Conservation (phyloP, 805 yeast species). For the Wickerhamiella azyma region DNA sequence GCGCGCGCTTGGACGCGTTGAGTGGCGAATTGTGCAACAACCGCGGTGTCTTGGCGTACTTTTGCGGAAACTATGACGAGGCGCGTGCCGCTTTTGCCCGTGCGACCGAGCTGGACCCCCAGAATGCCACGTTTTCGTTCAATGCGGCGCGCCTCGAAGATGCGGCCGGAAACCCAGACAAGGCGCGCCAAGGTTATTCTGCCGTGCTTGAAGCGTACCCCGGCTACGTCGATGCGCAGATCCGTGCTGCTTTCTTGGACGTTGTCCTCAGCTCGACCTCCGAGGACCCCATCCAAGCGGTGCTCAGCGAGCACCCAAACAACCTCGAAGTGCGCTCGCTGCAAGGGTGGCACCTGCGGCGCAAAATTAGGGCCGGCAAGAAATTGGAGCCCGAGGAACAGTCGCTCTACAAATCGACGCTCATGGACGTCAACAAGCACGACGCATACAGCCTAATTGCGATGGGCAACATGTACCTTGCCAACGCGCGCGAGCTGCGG, state of each 20-base stretch:
- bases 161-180: conserved; percentile 27
- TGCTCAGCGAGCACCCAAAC: conserved; percentile 41
- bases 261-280: no score
- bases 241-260: conserved; percentile 54
- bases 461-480: conserved; percentile 72
- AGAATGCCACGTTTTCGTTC: conserved; percentile 37
- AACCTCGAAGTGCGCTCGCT: conserved; percentile 79
- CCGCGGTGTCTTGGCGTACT: conserved; percentile 68
- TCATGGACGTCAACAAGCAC: conserved; percentile 64
- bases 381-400: conserved; percentile 50
- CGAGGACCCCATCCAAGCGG: conserved; percentile 32
- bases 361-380: conserved; percentile 20
- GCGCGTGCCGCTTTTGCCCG: conserved; percentile 43
- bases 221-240: conserved; percentile 56
- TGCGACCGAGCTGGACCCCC: conserved; percentile 28
- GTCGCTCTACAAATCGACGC: conserved; percentile 69
- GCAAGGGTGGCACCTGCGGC: conserved; percentile 73
- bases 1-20: conserved; percentile 1
- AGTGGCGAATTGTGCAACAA: conserved; percentile 47
- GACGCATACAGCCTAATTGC: conserved; percentile 83
- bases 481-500: conserved; percentile 64
- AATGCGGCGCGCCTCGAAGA: conserved; percentile 71
- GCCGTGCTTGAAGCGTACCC: conserved; percentile 49
- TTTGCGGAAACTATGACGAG: conserved; percentile 43
- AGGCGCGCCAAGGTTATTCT: conserved; percentile 36